These are phyloP conservation scores for Apiotrichum mycotoxinovorans DNA, from an alignment of 1,284 basidiomycete genomes.

Conservation along the genomic window DNA sequence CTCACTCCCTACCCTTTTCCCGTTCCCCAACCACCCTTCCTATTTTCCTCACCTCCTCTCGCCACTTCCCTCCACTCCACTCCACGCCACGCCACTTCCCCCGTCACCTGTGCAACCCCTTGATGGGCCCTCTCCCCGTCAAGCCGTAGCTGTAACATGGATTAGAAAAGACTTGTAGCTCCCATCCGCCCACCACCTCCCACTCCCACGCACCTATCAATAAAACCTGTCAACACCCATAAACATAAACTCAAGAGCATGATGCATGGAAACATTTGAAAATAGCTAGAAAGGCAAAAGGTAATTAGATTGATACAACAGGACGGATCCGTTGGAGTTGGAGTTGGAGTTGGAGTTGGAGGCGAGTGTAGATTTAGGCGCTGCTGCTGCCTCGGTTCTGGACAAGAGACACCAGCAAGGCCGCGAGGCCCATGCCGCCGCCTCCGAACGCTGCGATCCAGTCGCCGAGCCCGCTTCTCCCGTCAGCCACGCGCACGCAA, in stretches of 20 bases:
- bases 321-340: too few species aligned
- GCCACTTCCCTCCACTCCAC: not conserved
- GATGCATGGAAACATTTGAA: not conserved
- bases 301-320: too few species aligned
- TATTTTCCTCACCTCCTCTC: not conserved
- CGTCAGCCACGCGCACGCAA: slow-evolving; percentile 15
- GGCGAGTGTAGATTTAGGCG: too few species aligned
- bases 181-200: too few species aligned
- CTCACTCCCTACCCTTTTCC: too few species aligned
- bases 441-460: slow-evolving; percentile 40
- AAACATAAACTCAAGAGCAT: not conserved
- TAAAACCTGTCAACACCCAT: not conserved
- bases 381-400: too few species aligned
- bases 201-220: not conserved
- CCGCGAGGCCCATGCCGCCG: slow-evolving; percentile 28
- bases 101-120: not conserved
- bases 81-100: not conserved
- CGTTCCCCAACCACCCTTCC: not conserved
- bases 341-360: too few species aligned
- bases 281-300: not conserved
- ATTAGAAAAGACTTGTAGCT: not conserved
- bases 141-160: too few species aligned
- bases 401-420: not conserved
- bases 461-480: slow-evolving; percentile 27
- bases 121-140: not conserved